Evolutionary conservation across 495 filamentous ascomycete species (phyloP).

Genomic region (Echria macrotheca): DNA sequence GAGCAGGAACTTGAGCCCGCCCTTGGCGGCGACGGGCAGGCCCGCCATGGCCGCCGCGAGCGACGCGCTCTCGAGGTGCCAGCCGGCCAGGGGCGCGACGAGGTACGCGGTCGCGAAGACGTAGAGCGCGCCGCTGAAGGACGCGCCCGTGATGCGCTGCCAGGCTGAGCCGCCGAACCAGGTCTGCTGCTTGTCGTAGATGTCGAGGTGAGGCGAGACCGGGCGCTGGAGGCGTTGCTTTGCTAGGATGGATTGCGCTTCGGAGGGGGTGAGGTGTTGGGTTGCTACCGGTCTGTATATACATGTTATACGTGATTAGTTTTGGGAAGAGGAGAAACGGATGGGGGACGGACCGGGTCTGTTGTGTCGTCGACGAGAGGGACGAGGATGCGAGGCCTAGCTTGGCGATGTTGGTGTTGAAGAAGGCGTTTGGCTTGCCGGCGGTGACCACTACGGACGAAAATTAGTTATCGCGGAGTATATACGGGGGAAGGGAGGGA

Average conservation of each 20-base stretch:
- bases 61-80: slow-evolving; percentile 75
- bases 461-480: too few species aligned
- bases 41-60: slow-evolving; percentile 72
- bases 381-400: slow-evolving; percentile 17
- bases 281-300: slow-evolving; percentile 54
- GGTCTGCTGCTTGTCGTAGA: slow-evolving; percentile 87
- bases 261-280: slow-evolving; percentile 50
- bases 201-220: slow-evolving; percentile 77
- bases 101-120: slow-evolving; percentile 80
- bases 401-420: slow-evolving; percentile 29
- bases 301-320: too few species aligned
- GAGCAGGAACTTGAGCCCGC: slow-evolving; percentile 62
- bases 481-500: too few species aligned
- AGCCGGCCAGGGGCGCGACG: slow-evolving; percentile 70
- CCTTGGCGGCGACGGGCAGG: slow-evolving; percentile 63
- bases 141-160: slow-evolving; percentile 75
- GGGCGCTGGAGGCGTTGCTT: slow-evolving; percentile 81
- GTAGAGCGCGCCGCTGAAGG: slow-evolving; percentile 74
- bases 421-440: slow-evolving; percentile 27
- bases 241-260: slow-evolving; percentile 67
- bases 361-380: slow-evolving; percentile 22
- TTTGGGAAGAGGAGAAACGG: neutral
- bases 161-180: slow-evolving; percentile 64
- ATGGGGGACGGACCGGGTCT: neutral
- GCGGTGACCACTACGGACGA: too few species aligned